These are phyloP conservation scores for Kitagawia praeruptora DNA, from an alignment of 129 eudicot genomes.

Conservation along the genomic window DNA sequence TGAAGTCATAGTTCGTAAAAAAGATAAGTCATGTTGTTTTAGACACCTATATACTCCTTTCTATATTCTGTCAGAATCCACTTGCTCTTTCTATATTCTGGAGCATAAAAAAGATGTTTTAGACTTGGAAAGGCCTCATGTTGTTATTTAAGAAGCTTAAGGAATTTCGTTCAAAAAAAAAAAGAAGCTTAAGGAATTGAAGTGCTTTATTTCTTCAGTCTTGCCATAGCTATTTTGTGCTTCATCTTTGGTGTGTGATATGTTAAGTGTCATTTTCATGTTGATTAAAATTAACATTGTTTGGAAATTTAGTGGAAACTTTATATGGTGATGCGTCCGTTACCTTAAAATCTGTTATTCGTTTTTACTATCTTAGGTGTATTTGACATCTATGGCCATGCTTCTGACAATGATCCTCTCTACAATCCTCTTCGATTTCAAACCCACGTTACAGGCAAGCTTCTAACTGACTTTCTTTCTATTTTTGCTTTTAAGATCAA, in stretches of 20 bases:
- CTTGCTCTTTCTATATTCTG: neutral
- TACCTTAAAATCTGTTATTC: neutral
- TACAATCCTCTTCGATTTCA: constrained; percentile 64
- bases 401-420: constrained; percentile 84
- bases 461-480: neutral
- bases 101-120: neutral
- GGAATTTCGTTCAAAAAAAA: no score
- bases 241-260: neutral
- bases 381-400: constrained; percentile 99
- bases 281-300: neutral
- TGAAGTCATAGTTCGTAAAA: constrained; percentile 33
- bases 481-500: neutral
- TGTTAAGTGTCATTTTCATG: neutral
- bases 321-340: neutral
- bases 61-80: neutral
- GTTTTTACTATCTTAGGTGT: constrained; percentile 46
- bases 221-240: neutral
- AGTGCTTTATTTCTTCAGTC: neutral
- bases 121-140: neutral
- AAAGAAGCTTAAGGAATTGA: neutral
- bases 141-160: neutral
- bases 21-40: no score
- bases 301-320: neutral
- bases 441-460: constrained; percentile 80
- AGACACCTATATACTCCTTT: no score